These are phyloP conservation scores for Mrakia blollopis DNA, from an alignment of 768 basidiomycete species.

Conservation along the genomic window DNA sequence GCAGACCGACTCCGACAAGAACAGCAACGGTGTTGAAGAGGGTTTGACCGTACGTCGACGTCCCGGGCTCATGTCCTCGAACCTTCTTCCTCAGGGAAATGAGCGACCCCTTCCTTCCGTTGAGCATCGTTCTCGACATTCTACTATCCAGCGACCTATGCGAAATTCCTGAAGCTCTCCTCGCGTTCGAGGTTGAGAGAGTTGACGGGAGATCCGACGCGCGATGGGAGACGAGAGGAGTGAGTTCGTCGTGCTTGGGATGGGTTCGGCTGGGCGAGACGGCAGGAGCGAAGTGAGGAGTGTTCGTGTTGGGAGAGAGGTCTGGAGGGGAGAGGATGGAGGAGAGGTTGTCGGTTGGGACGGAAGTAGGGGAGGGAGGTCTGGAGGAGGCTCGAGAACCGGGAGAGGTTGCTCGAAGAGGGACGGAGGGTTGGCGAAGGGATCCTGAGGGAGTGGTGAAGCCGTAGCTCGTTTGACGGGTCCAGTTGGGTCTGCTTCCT, in stretches of 20 bases:
- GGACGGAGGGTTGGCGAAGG: neutral
- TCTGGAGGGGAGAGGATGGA: neutral
- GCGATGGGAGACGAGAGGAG: neutral
- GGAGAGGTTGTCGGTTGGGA: neutral
- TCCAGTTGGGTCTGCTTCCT: neutral
- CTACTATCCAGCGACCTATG: neutral
- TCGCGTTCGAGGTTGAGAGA: neutral
- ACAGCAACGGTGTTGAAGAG: slow-evolving; percentile 87
- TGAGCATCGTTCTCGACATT: neutral
- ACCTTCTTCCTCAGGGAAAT: neutral
- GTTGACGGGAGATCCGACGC: neutral
- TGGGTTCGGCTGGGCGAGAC: neutral
- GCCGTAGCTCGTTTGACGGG: neutral
- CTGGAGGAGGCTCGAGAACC: neutral
- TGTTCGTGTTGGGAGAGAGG: neutral
- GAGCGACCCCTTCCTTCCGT: neutral
- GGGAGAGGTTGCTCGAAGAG: slow-evolving; percentile 5
- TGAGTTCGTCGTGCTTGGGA: neutral
- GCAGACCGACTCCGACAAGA: slow-evolving; percentile 78
- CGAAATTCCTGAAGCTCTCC: slow-evolving; percentile 6
- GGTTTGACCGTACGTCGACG: slow-evolving; percentile 16
- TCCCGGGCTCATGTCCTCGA: neutral
- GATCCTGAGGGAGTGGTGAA: slow-evolving; percentile 4
- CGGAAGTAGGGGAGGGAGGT: neutral
- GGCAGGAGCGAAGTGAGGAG: neutral